Conservation (phyloP, 805 yeast species). For the Saccharomyces kudriavzevii region DNA sequence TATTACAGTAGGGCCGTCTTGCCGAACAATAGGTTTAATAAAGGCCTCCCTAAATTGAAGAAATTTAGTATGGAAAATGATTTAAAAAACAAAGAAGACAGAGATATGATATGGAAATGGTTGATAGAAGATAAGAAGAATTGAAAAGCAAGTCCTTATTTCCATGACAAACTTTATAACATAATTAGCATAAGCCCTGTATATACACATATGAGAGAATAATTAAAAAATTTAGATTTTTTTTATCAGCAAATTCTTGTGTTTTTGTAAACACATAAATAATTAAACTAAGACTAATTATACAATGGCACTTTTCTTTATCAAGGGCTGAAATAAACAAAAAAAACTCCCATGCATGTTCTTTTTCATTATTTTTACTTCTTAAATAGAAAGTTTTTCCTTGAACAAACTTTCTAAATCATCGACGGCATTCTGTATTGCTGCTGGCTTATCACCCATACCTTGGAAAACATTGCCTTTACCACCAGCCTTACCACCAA, state of each 20-base stretch:
- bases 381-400: constrained; percentile 41
- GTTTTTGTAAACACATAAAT: neutral
- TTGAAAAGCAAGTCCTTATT: neutral
- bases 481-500: constrained; percentile 99
- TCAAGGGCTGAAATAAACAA: neutral
- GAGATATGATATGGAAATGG: constrained; percentile 52
- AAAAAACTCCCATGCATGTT: neutral
- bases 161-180: neutral
- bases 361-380: neutral
- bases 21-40: constrained; percentile 5
- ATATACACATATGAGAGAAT: neutral
- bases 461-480: constrained; percentile 96
- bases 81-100: constrained; percentile 22
- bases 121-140: constrained; percentile 37
- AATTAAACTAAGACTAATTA: neutral
- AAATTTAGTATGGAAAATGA: neutral
- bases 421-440: constrained; percentile 63
- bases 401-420: constrained; percentile 55
- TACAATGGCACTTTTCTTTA: neutral
- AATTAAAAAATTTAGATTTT: neutral
- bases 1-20: neutral
- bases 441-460: constrained; percentile 76
- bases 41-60: neutral
- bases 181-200: neutral
- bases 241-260: neutral